Percentiles rank a stretch among this genome's conserved stretches.
phyloP scores from a whole-genome alignment of 139 green algal species.

The Eudorina sp. region DNA sequence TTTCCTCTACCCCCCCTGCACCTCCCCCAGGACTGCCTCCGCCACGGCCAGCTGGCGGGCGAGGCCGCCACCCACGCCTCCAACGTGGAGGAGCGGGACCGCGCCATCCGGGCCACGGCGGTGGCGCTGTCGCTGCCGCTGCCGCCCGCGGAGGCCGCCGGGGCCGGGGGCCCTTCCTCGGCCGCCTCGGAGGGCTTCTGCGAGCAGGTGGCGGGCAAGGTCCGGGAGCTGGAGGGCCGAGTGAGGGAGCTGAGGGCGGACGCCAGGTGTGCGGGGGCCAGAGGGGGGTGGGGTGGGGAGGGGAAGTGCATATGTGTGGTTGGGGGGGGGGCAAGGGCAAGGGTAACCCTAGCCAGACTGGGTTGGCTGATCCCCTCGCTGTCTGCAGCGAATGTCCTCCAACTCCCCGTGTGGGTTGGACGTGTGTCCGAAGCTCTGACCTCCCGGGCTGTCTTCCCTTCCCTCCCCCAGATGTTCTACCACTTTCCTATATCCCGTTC shows the following conservation, averaged over 20 bases:
- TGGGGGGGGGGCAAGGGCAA: neutral
- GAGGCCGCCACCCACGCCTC: slow-evolving; percentile 69
- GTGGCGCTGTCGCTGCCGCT: slow-evolving; percentile 35
- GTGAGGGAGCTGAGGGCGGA: slow-evolving; percentile 53
- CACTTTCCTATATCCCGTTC: too few species aligned
- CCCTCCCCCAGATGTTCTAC: too few species aligned
- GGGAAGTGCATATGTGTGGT: neutral
- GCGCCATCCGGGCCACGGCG: slow-evolving; percentile 59
- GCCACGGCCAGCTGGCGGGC: slow-evolving; percentile 67
- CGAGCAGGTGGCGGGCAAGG: slow-evolving; percentile 18
- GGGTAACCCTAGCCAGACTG: too few species aligned
- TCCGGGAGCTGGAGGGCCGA: slow-evolving; percentile 29
- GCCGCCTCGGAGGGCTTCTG: slow-evolving; percentile 35
- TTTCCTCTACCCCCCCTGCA: slow-evolving; percentile 2
- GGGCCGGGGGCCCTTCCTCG: neutral
- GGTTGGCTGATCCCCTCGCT: too few species aligned
- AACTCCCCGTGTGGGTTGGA: too few species aligned
- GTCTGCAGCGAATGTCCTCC: too few species aligned
- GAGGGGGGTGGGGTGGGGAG: neutral
- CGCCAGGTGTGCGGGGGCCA: slow-evolving; percentile 48
- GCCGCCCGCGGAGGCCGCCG: neutral
- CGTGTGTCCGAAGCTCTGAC: too few species aligned
- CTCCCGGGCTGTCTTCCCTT: too few species aligned
- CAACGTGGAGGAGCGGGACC: slow-evolving; percentile 68
- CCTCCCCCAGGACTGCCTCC: slow-evolving; percentile 21